phyloP scores from a whole-genome alignment of 352 stramenopile species.

The Pythium diclinum region DNA sequence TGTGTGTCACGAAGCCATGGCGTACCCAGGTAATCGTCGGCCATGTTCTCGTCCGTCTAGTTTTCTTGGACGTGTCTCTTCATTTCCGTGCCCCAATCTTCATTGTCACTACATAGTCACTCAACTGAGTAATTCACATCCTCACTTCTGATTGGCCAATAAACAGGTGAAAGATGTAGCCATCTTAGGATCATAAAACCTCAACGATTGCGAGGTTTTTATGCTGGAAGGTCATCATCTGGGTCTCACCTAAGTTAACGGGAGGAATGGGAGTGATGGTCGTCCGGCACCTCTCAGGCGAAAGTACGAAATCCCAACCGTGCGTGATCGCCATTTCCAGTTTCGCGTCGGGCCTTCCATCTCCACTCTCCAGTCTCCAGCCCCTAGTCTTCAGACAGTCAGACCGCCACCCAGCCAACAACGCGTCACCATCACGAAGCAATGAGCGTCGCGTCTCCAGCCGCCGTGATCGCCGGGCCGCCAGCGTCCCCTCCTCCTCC shows the following conservation, averaged over 20 bases:
- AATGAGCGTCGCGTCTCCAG: background rate
- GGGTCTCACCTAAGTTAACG: constrained; percentile 7
- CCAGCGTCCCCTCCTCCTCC: background rate
- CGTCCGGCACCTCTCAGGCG: background rate
- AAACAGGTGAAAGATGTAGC: constrained; percentile 4
- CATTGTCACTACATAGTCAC: constrained; percentile 1
- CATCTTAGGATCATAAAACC: background rate
- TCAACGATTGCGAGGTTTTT: background rate
- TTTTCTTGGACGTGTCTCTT: constrained; percentile 2
- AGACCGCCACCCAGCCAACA: background rate
- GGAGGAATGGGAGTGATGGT: constrained; percentile 12
- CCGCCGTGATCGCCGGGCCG: background rate
- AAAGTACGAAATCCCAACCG: background rate
- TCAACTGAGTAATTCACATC: background rate
- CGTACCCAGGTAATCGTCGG: constrained; percentile 19
- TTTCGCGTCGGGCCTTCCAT: background rate
- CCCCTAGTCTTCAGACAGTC: background rate
- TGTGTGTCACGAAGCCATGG: background rate
- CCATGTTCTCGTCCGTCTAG: constrained; percentile 3
- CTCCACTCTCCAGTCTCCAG: background rate
- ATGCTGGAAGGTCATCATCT: background rate
- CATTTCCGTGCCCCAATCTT: background rate
- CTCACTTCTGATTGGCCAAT: background rate
- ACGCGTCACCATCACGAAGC: background rate
- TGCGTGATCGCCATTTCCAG: background rate